Conservation (phyloP, 306 rosid species). For the Pyrus pyrifolia region DNA sequence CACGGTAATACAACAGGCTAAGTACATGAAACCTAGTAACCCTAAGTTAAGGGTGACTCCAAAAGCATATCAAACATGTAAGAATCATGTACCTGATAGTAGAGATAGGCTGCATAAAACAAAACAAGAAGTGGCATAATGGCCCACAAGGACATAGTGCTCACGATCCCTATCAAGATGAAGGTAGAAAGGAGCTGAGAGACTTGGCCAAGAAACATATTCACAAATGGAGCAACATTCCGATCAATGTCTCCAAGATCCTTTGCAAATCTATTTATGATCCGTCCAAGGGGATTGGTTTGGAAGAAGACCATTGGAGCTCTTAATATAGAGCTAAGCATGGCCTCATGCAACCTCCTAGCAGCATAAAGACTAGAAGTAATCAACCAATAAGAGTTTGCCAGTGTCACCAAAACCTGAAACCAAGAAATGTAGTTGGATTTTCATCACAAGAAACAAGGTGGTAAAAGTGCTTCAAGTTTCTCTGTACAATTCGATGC, state of each 20-base stretch:
- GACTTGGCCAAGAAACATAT: slow-evolving; percentile 77
- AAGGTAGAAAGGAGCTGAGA: slow-evolving; percentile 79
- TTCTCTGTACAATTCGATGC: not conserved
- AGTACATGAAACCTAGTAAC: not conserved
- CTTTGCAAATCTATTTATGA: slow-evolving; percentile 87
- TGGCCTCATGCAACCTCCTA: slow-evolving; percentile 71
- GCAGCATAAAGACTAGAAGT: slow-evolving; percentile 83
- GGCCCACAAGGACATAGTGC: slow-evolving; percentile 96
- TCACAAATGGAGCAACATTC: slow-evolving; percentile 62
- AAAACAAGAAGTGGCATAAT: slow-evolving; percentile 81
- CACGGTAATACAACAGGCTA: not conserved
- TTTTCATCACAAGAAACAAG: not conserved
- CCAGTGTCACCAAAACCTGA: slow-evolving; percentile 69
- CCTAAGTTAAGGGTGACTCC: not conserved
- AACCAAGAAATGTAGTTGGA: slow-evolving; percentile 11
- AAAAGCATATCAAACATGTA: not conserved
- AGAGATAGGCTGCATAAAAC: slow-evolving; percentile 78
- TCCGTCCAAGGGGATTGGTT: slow-evolving; percentile 86
- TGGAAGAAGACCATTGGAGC: slow-evolving; percentile 94
- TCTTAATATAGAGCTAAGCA: slow-evolving; percentile 77
- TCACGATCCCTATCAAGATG: slow-evolving; percentile 82
- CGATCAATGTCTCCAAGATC: slow-evolving; percentile 96
- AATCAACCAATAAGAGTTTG: slow-evolving; percentile 79
- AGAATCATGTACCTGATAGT: slow-evolving; percentile 61
- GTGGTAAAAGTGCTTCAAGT: not conserved